These are phyloP conservation scores for Pichia heedii DNA, from an alignment of 805 yeast species.

Conservation along the genomic window DNA sequence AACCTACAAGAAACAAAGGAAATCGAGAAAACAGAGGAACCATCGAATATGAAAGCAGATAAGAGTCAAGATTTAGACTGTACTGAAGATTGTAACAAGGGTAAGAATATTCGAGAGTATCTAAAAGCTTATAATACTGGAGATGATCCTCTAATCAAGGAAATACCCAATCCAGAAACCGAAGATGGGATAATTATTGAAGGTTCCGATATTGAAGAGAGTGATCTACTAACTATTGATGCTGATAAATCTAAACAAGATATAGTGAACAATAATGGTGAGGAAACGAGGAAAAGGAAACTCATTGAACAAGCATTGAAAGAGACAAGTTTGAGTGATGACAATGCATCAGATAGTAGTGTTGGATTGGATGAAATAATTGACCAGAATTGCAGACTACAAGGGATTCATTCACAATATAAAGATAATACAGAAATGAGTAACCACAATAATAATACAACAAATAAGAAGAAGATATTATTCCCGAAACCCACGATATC, in stretches of 20 bases:
- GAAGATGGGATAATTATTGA: conserved; percentile 16
- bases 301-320: background rate
- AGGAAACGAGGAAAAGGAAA: conserved; percentile 1
- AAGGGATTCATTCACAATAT: no score
- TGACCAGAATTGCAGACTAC: no score
- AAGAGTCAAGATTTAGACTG: no score
- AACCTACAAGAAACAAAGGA: no score
- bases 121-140: background rate
- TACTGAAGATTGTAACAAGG: background rate
- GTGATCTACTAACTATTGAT: background rate
- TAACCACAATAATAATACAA: no score
- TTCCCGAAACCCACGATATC: background rate
- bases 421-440: no score
- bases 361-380: no score
- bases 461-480: no score
- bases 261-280: background rate
- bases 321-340: conserved; percentile 2
- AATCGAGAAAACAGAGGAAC: no score
- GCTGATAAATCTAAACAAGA: background rate
- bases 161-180: conserved; percentile 9
- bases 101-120: background rate
- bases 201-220: conserved; percentile 13
- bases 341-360: conserved; percentile 1
- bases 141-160: no score
- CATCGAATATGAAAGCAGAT: no score